phyloP scores from a whole-genome alignment of 1,139 yeast species.

The Ogataea hybrid region DNA sequence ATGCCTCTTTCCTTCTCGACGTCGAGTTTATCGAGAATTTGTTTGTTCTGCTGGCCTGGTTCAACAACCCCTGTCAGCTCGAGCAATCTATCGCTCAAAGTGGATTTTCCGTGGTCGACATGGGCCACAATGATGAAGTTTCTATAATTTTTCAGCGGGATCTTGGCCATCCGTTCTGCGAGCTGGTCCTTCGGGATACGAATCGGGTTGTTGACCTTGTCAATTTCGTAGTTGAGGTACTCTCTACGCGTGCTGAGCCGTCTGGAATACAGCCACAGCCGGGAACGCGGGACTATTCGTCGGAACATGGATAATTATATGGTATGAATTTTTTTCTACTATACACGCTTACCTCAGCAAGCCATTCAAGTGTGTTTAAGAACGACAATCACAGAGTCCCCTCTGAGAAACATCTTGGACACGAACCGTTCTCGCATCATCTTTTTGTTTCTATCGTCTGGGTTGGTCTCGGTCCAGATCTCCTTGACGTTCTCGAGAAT shows the following conservation, averaged over 20 bases:
- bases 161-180: constrained; percentile 57
- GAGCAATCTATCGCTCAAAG: constrained; percentile 79
- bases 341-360: constrained; percentile 12
- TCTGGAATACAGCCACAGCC: neutral
- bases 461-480: constrained; percentile 34
- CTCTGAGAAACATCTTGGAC: constrained; percentile 86
- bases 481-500: constrained; percentile 91
- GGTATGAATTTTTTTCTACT: constrained; percentile 3
- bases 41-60: constrained; percentile 71
- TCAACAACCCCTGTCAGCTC: constrained; percentile 89
- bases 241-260: constrained; percentile 15
- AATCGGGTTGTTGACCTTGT: constrained; percentile 28
- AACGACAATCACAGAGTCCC: constrained; percentile 90
- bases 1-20: constrained; percentile 96
- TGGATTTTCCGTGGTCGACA: constrained; percentile 96
- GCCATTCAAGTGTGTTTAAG: constrained; percentile 30
- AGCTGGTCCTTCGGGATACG: constrained; percentile 20
- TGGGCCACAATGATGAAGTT: constrained; percentile 96
- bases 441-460: constrained; percentile 46
- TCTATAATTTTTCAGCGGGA: constrained; percentile 80
- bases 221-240: constrained; percentile 26
- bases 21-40: constrained; percentile 87
- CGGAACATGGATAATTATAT: constrained; percentile 3
- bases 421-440: constrained; percentile 82
- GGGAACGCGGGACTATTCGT: constrained; percentile 1